Base-by-base conservation (phyloP, 2,329 filamentous ascomycete species). In the Apiospora arundinis region DNA sequence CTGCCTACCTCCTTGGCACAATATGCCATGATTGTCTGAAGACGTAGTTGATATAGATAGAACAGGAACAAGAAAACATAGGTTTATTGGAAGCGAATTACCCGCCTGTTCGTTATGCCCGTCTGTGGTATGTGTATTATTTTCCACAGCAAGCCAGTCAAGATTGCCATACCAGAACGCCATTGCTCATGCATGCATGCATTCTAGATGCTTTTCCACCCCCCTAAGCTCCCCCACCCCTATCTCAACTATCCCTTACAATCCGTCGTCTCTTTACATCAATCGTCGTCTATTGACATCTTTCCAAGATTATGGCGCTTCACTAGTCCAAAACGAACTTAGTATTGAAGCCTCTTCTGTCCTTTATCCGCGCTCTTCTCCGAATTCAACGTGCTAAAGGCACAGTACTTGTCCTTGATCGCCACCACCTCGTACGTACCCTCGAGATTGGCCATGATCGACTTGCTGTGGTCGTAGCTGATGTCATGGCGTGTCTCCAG, bases 341-440 rank as follows among this genome's bases (percentile, higher is more conserved):
- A 81, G 68, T 80, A 81, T 69, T 77, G 74, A 72, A 82, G 60
- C 72, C 76, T 70, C 79, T 86, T 80, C 78, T 83, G 77, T 65
- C 85, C 84, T 74, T 83, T 85, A 72, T 82, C 81, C 46, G 77
- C 77, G 74, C 85, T 87, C 69, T 85, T 85, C 65, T 84, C 83
- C 49, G 86, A 82, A 74, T 90, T 88, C 78, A 92, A 88, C 73
- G 91, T 95, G 65, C 93, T 93, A 82, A 97, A 97, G 37, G 94
- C 92, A 81, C 96, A 99, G 84, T 90, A 97, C 78, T 91, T 91
- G 82, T 99, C 96, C 86, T 97, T 97, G 82, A 99, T 97, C 14
- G 94, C 92, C 42, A 98, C 93, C 23, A 99, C 95, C 84, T 99
- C 96, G 80, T 99, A 99, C 75, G 95, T 97, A 68, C 96, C 96